phyloP scores from a whole-genome alignment of 345 rosid genomes.

The Camelina hispida region DNA sequence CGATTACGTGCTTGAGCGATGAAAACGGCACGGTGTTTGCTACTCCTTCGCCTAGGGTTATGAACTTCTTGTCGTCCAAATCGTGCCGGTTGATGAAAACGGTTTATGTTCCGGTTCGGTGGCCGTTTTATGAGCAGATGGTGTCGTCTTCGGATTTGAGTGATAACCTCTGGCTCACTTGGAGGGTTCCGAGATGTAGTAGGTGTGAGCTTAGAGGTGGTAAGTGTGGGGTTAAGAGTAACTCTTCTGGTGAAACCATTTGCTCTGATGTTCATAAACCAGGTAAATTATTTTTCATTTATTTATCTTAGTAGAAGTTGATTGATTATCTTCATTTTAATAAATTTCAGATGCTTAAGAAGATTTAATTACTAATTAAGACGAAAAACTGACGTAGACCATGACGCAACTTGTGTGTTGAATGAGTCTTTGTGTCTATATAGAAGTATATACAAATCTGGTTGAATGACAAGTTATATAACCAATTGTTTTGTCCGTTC shows the following conservation, averaged over 20 bases:
- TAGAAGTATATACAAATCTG: conserved; percentile 3
- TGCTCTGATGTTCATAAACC: conserved; percentile 48
- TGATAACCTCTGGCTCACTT: conserved; percentile 46
- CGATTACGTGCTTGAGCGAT: conserved; percentile 66
- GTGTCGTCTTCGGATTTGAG: conserved; percentile 41
- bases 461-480: conserved; percentile 2
- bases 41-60: conserved; percentile 48
- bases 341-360: neutral
- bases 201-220: conserved; percentile 62
- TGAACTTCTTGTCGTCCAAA: conserved; percentile 30
- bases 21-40: conserved; percentile 61
- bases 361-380: conserved; percentile 1
- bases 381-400: conserved; percentile 23
- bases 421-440: conserved; percentile 33
- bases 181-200: conserved; percentile 53
- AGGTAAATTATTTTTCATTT: conserved; percentile 48
- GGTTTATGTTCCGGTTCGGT: conserved; percentile 55
- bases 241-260: conserved; percentile 48
- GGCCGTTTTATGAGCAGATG: conserved; percentile 57
- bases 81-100: conserved; percentile 48
- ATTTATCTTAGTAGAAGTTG: neutral
- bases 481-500: conserved; percentile 29
- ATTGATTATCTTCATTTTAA: neutral
- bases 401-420: conserved; percentile 34
- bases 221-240: conserved; percentile 60